A percentile compares a stretch with the other conserved stretches of the same genome.
These are phyloP conservation scores for Conoideocrella luteorostrata DNA, from an alignment of 2,329 filamentous ascomycete genomes.

Conservation along the genomic window DNA sequence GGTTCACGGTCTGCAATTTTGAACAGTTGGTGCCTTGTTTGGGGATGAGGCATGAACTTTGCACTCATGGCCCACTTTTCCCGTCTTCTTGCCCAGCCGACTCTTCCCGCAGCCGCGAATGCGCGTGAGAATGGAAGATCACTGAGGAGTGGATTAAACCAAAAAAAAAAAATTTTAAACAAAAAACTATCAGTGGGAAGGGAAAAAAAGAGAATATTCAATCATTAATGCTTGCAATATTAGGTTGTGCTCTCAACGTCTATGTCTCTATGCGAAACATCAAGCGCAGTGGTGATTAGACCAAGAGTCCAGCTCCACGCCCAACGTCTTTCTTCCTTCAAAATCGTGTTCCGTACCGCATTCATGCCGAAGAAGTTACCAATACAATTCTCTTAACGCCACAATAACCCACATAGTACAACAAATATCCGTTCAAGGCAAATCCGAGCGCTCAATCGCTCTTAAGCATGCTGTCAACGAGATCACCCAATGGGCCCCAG, in stretches of 20 bases:
- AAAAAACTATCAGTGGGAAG: no score
- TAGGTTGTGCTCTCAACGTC: background rate
- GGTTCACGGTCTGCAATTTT: constrained; percentile 37
- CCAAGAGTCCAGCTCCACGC: no score
- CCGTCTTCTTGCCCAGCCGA: no score
- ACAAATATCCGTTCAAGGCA: background rate
- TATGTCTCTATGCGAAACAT: background rate
- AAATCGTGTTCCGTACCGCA: constrained; percentile 3
- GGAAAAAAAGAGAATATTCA: background rate
- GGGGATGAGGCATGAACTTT: constrained; percentile 29
- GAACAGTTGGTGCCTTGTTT: constrained; percentile 32
- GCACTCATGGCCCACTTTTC: background rate
- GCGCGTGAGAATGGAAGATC: no score
- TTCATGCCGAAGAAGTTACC: constrained; percentile 1
- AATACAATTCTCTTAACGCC: constrained; percentile 16
- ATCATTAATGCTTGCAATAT: background rate
- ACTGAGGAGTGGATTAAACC: no score
- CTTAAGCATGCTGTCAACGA: constrained; percentile 96
- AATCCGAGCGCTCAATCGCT: constrained; percentile 58
- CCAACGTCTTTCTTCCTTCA: no score
- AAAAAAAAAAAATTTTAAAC: background rate
- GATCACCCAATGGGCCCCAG: constrained; percentile 89
- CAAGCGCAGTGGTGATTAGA: background rate
- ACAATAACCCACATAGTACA: constrained; percentile 12
- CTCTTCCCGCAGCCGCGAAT: background rate